These are phyloP conservation scores for Cryptosporidium xiaoi DNA, from an alignment of 169 alveolate genomes.

Conservation along the genomic window DNA sequence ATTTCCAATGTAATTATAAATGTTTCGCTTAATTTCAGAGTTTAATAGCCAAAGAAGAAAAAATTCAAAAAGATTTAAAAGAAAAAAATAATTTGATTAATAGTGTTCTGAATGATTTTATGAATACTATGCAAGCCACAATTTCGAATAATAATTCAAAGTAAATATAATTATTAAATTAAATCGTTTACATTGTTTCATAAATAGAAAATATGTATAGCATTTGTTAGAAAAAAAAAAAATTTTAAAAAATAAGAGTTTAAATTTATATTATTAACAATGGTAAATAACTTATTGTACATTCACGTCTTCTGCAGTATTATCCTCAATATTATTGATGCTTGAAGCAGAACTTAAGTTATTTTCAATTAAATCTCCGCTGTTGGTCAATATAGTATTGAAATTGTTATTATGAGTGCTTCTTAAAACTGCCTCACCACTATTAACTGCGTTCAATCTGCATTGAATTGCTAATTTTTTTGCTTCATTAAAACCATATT, in stretches of 20 bases:
- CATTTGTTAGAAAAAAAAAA: not conserved
- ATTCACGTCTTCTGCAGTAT: no score
- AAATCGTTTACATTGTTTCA: not conserved
- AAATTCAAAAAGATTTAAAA: slow-evolving; percentile 27
- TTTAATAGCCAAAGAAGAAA: slow-evolving; percentile 54
- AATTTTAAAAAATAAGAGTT: not conserved
- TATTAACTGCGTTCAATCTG: slow-evolving; percentile 60
- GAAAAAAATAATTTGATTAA: slow-evolving; percentile 30
- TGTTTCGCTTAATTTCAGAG: slow-evolving; percentile 10
- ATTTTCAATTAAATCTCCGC: no score
- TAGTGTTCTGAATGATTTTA: slow-evolving; percentile 57
- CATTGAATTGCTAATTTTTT: slow-evolving; percentile 80
- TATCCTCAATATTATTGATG: no score
- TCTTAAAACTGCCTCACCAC: slow-evolving; percentile 73
- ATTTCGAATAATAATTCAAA: slow-evolving; percentile 30
- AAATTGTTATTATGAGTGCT: slow-evolving; percentile 9
- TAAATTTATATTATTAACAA: not conserved
- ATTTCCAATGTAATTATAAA: not conserved
- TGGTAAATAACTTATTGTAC: not conserved
- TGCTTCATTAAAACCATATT: slow-evolving; percentile 83
- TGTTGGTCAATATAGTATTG: no score
- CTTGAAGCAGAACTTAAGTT: no score
- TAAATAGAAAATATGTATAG: not conserved
- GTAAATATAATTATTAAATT: slow-evolving; percentile 1
- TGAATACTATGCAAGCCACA: slow-evolving; percentile 64